These are phyloP conservation scores for Artemisia annua DNA, from an alignment of 129 eudicot species.

Conservation along the genomic window DNA sequence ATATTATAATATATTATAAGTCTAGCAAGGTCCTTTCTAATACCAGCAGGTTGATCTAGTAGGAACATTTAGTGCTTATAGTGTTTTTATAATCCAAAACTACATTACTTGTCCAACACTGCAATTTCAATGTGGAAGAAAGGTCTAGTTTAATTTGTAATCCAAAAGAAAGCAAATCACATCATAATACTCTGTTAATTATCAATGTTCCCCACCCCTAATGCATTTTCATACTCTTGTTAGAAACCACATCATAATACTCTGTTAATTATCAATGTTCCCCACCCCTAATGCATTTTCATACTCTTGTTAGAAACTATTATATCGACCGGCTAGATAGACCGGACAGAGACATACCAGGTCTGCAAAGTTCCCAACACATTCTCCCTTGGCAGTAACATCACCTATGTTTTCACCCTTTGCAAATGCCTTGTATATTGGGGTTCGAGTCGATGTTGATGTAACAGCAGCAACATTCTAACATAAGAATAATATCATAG, in stretches of 20 bases:
- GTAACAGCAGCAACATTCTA: constrained; percentile 98
- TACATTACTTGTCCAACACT: too few species aligned
- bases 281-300: neutral
- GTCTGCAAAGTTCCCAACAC: constrained; percentile 95
- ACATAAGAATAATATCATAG: constrained; percentile 24
- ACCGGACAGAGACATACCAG: constrained; percentile 51
- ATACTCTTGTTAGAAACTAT: constrained; percentile 8
- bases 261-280: too few species aligned
- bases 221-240: neutral
- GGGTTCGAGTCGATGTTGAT: constrained; percentile 97
- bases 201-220: neutral
- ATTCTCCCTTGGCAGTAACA: constrained; percentile 99
- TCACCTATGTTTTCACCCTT: constrained; percentile 97
- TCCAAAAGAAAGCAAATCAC: neutral
- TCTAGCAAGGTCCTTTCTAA: too few species aligned
- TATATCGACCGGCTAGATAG: constrained; percentile 10
- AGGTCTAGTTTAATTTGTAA: too few species aligned
- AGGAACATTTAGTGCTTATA: too few species aligned
- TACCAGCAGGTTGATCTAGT: too few species aligned
- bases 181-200: too few species aligned
- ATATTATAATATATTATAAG: too few species aligned
- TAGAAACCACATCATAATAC: neutral
- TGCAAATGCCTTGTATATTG: constrained; percentile 98
- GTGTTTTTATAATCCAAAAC: too few species aligned
- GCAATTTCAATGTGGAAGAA: too few species aligned